Conservation (phyloP, 257 asterid genomes). For the Linderniella brevidens region DNA sequence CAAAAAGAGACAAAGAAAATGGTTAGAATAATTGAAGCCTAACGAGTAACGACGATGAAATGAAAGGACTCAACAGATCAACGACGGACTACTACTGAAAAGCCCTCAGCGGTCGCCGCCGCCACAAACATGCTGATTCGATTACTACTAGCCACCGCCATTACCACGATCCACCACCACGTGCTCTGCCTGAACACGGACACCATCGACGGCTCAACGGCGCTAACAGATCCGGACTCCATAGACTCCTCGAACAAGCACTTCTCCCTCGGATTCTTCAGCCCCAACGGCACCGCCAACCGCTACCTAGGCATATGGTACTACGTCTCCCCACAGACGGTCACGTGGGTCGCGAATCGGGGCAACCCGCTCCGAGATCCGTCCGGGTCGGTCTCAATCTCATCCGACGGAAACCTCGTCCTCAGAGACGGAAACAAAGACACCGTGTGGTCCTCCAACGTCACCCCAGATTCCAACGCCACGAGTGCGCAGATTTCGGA, state of each 20-base stretch:
- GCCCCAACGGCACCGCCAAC: conserved; percentile 8
- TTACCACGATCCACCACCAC: too few species aligned
- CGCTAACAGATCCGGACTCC: conserved; percentile 7
- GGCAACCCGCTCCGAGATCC: conserved; percentile 18
- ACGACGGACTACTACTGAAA: background rate
- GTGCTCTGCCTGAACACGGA: conserved; percentile 2
- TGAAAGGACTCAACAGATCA: background rate
- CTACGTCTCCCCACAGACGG: conserved; percentile 6
- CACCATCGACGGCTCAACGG: conserved; percentile 8
- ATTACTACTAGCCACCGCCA: background rate
- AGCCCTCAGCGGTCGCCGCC: background rate
- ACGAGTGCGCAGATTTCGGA: conserved; percentile 21
- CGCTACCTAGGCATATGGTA: conserved; percentile 13
- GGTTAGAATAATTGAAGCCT: background rate
- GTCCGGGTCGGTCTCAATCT: conserved; percentile 16
- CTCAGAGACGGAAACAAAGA: conserved; percentile 16
- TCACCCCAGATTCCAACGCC: conserved; percentile 3
- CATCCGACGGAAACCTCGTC: conserved; percentile 22
- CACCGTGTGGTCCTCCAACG: conserved; percentile 22
- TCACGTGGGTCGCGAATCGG: conserved; percentile 34
- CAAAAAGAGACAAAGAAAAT: background rate
- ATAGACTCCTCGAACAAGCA: conserved; percentile 2
- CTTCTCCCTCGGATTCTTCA: conserved; percentile 11
- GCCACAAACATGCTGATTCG: conserved; percentile 3
- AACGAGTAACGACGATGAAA: background rate